Evolutionary conservation across 1,284 basidiomycete genomes (phyloP), one percentile per base, ranked within the genome.

Genomic region (Boletus sp.): DNA sequence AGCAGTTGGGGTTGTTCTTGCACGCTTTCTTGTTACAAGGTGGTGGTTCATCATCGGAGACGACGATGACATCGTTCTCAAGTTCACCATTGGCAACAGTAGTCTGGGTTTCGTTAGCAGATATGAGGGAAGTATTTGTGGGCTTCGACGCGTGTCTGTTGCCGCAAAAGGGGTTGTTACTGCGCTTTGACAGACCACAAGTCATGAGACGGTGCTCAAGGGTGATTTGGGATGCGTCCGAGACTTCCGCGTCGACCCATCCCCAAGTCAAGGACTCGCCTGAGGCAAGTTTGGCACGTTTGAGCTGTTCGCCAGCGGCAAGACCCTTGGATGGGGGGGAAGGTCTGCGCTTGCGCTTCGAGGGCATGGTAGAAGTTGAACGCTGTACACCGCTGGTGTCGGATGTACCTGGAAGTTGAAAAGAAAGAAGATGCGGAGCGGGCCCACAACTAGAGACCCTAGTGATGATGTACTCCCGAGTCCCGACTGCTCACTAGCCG

Each of bases 1-100:
- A 70, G 64, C 93, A 95, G 49, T 83, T 80, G 6, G 89, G 88
- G 60, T 90, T 91, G 42, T 65, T 68, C 59, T 76, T 83, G 67
- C 93, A 96, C 4, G 52, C 44, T 50, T 80, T 87, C 54, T 75
- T 77, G 42, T 67, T 74, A 61, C 92, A 94, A 14, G 60, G 55
- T 1, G 67, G 63, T 36, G 63, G 65, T 27, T 86, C 83, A 42
- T 84, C 80, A 43, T 87, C 85, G 1, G 82, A 82, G 33, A 88
- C 73, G 19, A 85, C 71, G 44, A 88, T 83, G 35, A 86, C 66
- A 58, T 85, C 84, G 54, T 77, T 77, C 35, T 73, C 70, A 12
- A 74, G 66, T 59, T 76, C 76, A 47, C 74, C 76, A 16, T 58
- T 59, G 25, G 57, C 50, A 35, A 54, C 33, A 3, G 36, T 39